These are phyloP conservation scores for Vitis hybrid DNA, from an alignment of 177 flowering plant species.

Conservation along the genomic window DNA sequence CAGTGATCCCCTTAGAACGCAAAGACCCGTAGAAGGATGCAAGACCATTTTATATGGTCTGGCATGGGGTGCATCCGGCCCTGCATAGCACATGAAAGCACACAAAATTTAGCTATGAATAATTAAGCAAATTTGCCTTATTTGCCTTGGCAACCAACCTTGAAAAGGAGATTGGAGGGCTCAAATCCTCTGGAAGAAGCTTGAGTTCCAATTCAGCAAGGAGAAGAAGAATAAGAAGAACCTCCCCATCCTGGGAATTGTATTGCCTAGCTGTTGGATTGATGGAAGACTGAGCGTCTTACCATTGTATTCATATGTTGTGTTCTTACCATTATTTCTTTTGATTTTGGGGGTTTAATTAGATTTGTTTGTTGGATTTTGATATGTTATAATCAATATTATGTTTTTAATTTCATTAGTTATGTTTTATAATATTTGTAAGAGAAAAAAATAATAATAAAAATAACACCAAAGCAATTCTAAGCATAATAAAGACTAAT, in stretches of 20 bases:
- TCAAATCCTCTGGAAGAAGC: conserved; percentile 46
- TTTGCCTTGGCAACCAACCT: conserved; percentile 36
- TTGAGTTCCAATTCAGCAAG: conserved; percentile 40
- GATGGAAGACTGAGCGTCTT: no score
- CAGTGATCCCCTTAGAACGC: conserved; percentile 45
- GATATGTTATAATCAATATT: no score
- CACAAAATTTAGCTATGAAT: background rate
- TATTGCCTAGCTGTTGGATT: background rate
- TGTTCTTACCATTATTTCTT: no score
- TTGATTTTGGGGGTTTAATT: no score
- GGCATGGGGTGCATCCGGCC: conserved; percentile 53
- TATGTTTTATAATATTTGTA: no score
- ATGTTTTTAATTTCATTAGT: no score
- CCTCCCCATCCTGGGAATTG: conserved; percentile 14
- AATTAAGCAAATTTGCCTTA: background rate
- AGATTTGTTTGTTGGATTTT: no score
- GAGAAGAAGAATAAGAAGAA: conserved; percentile 3
- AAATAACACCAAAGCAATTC: no score
- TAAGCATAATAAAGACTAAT: no score
- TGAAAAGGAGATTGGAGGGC: conserved; percentile 63
- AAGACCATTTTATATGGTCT: conserved; percentile 47
- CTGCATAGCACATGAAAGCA: conserved; percentile 36
- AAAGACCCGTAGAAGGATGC: conserved; percentile 79
- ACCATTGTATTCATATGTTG: no score
- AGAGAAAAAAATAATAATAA: no score